A percentile compares a stretch with the other conserved stretches of the same genome.
phyloP scores from a whole-genome alignment of 148 eudicot genomes.

The Camellia lanceoleosa region DNA sequence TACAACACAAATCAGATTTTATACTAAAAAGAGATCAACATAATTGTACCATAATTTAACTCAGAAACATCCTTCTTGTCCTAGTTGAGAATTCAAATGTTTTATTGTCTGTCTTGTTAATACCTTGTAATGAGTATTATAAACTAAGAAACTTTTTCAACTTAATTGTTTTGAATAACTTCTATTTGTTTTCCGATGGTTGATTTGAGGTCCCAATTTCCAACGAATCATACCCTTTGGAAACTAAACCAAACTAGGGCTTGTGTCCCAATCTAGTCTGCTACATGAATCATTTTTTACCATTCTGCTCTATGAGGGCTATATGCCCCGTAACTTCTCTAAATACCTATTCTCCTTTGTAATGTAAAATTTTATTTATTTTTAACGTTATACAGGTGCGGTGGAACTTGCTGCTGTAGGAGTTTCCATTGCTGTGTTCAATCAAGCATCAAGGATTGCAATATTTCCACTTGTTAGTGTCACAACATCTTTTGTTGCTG shows the following conservation, averaged over 20 bases:
- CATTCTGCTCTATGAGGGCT: no score
- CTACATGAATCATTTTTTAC: no score
- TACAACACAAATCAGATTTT: neutral
- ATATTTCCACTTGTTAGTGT: slow-evolving; percentile 83
- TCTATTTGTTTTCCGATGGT: no score
- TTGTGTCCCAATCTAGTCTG: no score
- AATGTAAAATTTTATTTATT: neutral
- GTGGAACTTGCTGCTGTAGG: slow-evolving; percentile 89
- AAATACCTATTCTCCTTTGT: neutral
- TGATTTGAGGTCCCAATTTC: no score
- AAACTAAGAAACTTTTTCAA: no score
- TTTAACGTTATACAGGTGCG: slow-evolving; percentile 42
- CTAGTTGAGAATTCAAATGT: neutral
- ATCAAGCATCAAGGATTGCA: slow-evolving; percentile 77
- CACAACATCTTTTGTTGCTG: slow-evolving; percentile 89
- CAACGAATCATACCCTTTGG: no score
- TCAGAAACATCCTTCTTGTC: neutral
- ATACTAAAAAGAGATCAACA: neutral
- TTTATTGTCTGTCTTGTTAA: neutral
- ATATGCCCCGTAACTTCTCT: no score
- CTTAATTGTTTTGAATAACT: no score
- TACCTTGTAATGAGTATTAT: no score
- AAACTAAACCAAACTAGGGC: no score
- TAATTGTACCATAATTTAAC: neutral
- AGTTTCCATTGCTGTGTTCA: slow-evolving; percentile 75